Base-by-base conservation (phyloP, 2,329 filamentous ascomycete species). In the Ophiocordyceps robertsii region DNA sequence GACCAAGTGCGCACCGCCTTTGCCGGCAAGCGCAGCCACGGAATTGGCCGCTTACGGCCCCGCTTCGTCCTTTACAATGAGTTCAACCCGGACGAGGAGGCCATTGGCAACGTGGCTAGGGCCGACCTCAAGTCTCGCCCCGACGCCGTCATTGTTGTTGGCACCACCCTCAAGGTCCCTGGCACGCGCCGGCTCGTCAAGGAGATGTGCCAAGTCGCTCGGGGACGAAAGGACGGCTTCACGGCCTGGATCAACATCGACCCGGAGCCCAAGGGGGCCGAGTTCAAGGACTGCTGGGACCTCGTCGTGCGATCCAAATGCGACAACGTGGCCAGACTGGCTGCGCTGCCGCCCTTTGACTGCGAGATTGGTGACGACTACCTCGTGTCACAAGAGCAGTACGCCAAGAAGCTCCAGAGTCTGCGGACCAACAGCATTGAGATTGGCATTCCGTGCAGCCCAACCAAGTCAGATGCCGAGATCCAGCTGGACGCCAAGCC, bases 61-160 rank as follows among this genome's bases (percentile, higher is more conserved):
- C 78, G 92, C 44, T 95, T 98, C 68, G 90, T 96, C 5, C 73
- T 98, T 10, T 98, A 98, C 67, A 95, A 96, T 58, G 92, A 98
- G 61, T 83, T 86, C 59, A 95, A 96, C 57, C 92, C 92, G 0
- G 92, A 98, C 50, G 87, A 92, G 51, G 90, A 95, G 52, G 90
- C 92, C 13, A 98, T 98, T 58, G 89, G 90, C 37, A 85, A 85
- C 19, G 89, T 95, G 35, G 87, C 89, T 41, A 80, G 79, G 49
- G 82, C 89, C 5, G 92, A 98, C 58, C 68, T 96, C 45, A 83
- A 87, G 46, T 76, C 82, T 36, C 75, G 88, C 32, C 90, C 92
- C 0, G 92, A 96, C 59, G 89, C 89, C 16, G 75, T 98, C 24
- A 80, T 98, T 51, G 92, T 98, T 27, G 92, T 95, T 9, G 92